Evolutionary conservation across 1,139 yeast genomes (phyloP).

Genomic region (Blastobotrys ciferrii): DNA sequence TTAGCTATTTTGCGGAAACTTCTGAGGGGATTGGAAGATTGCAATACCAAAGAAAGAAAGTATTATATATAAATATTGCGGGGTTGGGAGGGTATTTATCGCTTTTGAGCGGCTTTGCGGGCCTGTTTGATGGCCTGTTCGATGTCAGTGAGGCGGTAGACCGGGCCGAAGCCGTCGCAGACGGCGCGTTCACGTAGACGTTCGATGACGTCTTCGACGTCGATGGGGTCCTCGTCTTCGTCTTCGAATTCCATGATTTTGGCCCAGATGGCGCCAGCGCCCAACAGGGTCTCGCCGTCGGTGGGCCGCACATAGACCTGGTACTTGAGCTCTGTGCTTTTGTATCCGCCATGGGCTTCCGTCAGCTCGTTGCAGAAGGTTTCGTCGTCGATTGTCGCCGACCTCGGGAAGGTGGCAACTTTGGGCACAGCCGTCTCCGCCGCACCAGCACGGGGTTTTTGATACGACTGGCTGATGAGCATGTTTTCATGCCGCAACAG

Average conservation of each 20-base stretch:
- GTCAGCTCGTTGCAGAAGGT: constrained; percentile 26
- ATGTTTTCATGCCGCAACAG: constrained; percentile 52
- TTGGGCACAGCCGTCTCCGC: background rate
- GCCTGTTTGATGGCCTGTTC: constrained; percentile 18
- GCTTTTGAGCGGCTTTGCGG: no score
- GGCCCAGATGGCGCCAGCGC: constrained; percentile 83
- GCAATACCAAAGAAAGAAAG: no score
- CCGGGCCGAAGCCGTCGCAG: constrained; percentile 86
- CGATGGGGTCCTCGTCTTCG: constrained; percentile 43
- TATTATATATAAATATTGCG: no score
- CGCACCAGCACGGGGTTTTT: constrained; percentile 33
- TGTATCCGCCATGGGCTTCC: constrained; percentile 22
- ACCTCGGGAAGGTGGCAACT: constrained; percentile 14
- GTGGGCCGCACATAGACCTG: constrained; percentile 34
- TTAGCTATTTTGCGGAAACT: no score
- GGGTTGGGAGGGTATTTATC: no score
- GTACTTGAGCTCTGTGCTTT: constrained; percentile 24
- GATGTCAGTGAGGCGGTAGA: constrained; percentile 44
- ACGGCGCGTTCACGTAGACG: constrained; percentile 62
- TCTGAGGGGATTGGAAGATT: no score
- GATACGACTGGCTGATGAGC: constrained; percentile 58
- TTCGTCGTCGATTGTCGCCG: constrained; percentile 31
- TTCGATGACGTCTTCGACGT: constrained; percentile 57
- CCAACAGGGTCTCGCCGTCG: constrained; percentile 49
- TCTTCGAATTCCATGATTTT: constrained; percentile 46